These are phyloP conservation scores for Strobilomyces dryophilus DNA, from an alignment of 768 basidiomycete genomes.

Conservation along the genomic window DNA sequence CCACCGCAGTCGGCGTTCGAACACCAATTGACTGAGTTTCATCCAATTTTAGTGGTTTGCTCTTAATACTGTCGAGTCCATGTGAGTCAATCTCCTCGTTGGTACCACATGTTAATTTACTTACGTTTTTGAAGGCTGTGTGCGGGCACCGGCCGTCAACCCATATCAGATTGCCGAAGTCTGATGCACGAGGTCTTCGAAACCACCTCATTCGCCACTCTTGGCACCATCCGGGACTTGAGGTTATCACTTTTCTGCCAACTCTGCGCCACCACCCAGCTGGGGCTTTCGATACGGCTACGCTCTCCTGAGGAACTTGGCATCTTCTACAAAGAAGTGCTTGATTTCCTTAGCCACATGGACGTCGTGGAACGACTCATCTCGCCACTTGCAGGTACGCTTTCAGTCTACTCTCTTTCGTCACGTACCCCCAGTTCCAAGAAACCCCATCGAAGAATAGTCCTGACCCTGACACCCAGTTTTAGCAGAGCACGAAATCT, in stretches of 20 bases:
- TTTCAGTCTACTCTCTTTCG: neutral
- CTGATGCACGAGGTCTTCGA: slow-evolving; percentile 31
- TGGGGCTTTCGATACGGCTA: slow-evolving; percentile 31
- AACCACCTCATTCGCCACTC: slow-evolving; percentile 20
- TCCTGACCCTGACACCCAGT: slow-evolving; percentile 33
- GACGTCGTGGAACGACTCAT: slow-evolving; percentile 36
- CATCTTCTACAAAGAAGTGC: slow-evolving; percentile 33
- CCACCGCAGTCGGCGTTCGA: slow-evolving; percentile 2
- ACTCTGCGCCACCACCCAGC: slow-evolving; percentile 31
- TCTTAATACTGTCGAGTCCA: slow-evolving; percentile 36
- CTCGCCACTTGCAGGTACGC: slow-evolving; percentile 35
- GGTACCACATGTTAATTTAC: neutral
- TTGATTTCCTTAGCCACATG: slow-evolving; percentile 31
- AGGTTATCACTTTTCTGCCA: slow-evolving; percentile 37
- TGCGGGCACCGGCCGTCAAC: slow-evolving; percentile 39
- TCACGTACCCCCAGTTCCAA: neutral
- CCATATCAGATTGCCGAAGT: slow-evolving; percentile 33
- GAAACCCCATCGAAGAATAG: neutral
- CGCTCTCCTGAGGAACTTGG: slow-evolving; percentile 24
- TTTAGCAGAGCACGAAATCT: slow-evolving; percentile 38
- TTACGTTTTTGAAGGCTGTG: slow-evolving; percentile 33
- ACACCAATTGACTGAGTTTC: slow-evolving; percentile 14
- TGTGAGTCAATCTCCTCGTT: slow-evolving; percentile 24
- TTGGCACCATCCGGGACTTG: slow-evolving; percentile 29
- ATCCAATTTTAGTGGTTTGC: slow-evolving; percentile 35